Percentiles rank a stretch among this genome's conserved stretches.
These are phyloP conservation scores for Persicaria tinctoria DNA, from an alignment of 148 eudicot genomes.

Conservation along the genomic window DNA sequence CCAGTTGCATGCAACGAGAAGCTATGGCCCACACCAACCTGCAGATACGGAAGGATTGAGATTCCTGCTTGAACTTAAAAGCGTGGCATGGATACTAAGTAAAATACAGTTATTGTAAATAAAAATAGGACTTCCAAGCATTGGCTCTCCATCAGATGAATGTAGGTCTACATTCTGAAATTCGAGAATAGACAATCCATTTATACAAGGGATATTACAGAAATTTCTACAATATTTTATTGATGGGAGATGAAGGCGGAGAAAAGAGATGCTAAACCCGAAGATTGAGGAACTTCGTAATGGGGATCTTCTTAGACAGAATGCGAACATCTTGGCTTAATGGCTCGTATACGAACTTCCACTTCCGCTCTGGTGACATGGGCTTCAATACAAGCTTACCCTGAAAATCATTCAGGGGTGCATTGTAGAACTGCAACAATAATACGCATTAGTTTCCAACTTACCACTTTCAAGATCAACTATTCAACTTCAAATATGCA, in stretches of 20 bases:
- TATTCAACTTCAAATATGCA: not conserved
- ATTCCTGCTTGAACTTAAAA: not conserved
- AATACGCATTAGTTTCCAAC: not conserved
- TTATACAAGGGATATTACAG: not conserved
- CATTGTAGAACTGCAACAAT: conserved; percentile 62
- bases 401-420: conserved; percentile 70
- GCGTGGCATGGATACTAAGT: not conserved
- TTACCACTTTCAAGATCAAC: not conserved
- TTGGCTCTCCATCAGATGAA: not conserved
- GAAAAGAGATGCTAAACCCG: conserved; percentile 39
- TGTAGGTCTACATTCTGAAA: not conserved
- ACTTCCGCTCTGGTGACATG: conserved; percentile 52
- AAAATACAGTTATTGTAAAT: not conserved
- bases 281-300: conserved; percentile 73
- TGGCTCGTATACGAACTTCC: conserved; percentile 81
- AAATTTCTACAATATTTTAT: not conserved
- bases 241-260: not conserved
- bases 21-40: conserved; percentile 87
- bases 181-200: not conserved
- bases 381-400: conserved; percentile 83
- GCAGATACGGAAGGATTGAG: conserved; percentile 13
- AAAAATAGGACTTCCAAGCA: not conserved
- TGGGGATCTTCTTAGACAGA: conserved; percentile 83
- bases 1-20: conserved; percentile 64
- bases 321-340: conserved; percentile 65